Conservation (phyloP, 2,329 filamentous ascomycete genomes). For the Mycocentrospora acerina region DNA sequence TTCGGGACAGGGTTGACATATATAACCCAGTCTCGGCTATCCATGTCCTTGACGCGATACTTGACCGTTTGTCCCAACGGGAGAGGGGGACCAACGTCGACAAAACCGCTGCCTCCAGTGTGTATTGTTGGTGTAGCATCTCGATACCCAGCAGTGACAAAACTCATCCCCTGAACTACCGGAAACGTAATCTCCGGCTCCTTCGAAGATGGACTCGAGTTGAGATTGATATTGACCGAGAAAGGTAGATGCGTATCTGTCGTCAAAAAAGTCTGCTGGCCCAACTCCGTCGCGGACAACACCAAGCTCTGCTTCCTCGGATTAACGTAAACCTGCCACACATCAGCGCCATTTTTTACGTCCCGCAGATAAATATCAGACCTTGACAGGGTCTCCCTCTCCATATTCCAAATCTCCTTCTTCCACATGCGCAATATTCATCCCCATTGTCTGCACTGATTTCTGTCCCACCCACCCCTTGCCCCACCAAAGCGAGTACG, state of each 20-base stretch:
- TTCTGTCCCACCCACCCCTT: constrained; percentile 51
- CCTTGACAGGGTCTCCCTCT: constrained; percentile 36
- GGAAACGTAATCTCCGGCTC: constrained; percentile 72
- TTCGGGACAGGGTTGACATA: constrained; percentile 64
- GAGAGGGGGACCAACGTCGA: constrained; percentile 58
- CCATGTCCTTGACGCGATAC: constrained; percentile 71
- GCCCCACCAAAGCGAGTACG: constrained; percentile 51
- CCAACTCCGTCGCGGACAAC: constrained; percentile 76
- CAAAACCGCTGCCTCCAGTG: constrained; percentile 69
- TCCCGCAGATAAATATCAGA: constrained; percentile 7
- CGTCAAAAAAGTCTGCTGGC: constrained; percentile 57
- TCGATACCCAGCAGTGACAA: constrained; percentile 76
- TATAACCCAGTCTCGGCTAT: constrained; percentile 70
- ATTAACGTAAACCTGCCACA: constrained; percentile 67
- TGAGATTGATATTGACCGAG: constrained; percentile 68
- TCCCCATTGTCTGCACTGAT: constrained; percentile 65
- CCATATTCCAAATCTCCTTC: constrained; percentile 68
- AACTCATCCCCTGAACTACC: constrained; percentile 85
- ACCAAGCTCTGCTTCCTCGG: constrained; percentile 81
- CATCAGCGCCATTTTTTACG: neutral
- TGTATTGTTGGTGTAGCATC: constrained; percentile 72
- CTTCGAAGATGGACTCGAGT: constrained; percentile 52
- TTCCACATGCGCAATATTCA: constrained; percentile 75
- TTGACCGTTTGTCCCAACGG: constrained; percentile 70
- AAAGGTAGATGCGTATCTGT: constrained; percentile 57